Percentiles rank a stretch among this genome's conserved stretches.
Conservation (phyloP, 2,329 filamentous ascomycete genomes). For the Trichoderma guizhouense region DNA sequence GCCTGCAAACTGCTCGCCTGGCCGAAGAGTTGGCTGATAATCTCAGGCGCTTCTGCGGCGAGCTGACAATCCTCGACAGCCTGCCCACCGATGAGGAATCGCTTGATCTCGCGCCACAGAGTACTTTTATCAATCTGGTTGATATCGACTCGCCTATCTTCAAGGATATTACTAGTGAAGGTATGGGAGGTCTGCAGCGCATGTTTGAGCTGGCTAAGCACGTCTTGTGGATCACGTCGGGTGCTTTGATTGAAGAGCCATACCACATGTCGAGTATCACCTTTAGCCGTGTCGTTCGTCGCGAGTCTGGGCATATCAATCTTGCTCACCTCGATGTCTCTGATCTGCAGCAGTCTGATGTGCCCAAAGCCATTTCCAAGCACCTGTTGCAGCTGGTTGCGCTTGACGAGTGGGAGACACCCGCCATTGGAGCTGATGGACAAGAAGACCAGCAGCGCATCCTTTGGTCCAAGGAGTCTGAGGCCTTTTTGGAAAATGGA, state of each 20-base stretch:
- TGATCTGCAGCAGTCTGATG: neutral
- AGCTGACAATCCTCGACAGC: slow-evolving; percentile 7
- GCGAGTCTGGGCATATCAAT: slow-evolving; percentile 12
- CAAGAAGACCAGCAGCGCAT: neutral
- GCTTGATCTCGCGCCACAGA: too few species aligned
- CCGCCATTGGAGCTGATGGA: neutral
- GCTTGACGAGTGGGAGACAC: slow-evolving; percentile 15
- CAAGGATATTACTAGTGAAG: too few species aligned
- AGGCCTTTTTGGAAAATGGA: slow-evolving; percentile 10
- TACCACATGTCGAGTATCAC: slow-evolving; percentile 16
- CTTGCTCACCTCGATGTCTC: slow-evolving; percentile 18
- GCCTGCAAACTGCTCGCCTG: slow-evolving; percentile 5
- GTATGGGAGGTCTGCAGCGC: too few species aligned
- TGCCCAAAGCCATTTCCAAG: slow-evolving; percentile 16
- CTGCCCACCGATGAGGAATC: slow-evolving; percentile 9
- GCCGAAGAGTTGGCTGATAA: slow-evolving; percentile 10
- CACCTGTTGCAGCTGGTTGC: slow-evolving; percentile 13
- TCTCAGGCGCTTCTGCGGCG: slow-evolving; percentile 11
- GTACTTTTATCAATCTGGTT: too few species aligned
- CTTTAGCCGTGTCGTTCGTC: slow-evolving; percentile 12
- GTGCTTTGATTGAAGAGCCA: slow-evolving; percentile 5
- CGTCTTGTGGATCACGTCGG: slow-evolving; percentile 18
- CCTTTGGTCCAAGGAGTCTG: slow-evolving; percentile 19
- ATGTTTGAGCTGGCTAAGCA: neutral
- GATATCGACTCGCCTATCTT: too few species aligned